Base-by-base conservation (phyloP, 2,329 filamentous ascomycete genomes). In the Talaromyces funiculosus region DNA sequence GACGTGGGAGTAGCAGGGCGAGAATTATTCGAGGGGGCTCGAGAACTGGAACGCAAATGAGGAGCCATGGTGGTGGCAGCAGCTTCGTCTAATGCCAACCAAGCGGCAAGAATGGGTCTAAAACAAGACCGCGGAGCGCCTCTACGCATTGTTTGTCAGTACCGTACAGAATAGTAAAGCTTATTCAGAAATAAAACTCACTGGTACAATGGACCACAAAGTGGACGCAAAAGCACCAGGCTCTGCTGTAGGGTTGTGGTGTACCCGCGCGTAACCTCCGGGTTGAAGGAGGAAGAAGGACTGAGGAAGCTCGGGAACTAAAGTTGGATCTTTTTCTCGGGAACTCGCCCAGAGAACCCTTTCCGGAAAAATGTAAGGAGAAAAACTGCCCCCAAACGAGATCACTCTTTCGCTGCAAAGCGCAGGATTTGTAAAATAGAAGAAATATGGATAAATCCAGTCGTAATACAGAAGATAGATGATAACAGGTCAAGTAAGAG, bases 31-130 rank as follows among this genome's bases (percentile, higher is more conserved):
- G 70, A 68, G 57, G 64, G 65, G 60, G 66, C 67, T 62, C 68
- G 69, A 61, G 72, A 72, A 42, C 68, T 66, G 18, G 71, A 72
- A 38, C 72, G 72, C 62, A 73, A 70, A 60, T 68, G 72, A 64
- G 68, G 71, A 67, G 72, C 68, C 72, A 74, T 74, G 62, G 63
- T 54, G 54, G 40, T 57, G 20, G 57, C 12, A 53, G 26, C 24
- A 57, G 26, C 37, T 24, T 51, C 26, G 55, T 45, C 12, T 53
- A 12, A 22, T 55, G 54, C 45, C 24, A 45, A 45, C 35, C 26
- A 26, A 55, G 55, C 57, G 60, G 47, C 45, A 38, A 40, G 56
- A 59, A 31, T 42, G 42, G 47, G 38, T 42, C 38, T 37, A 18
- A 31, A 38, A 51, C 49, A 42, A 26, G 49, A 62, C 38, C 59